Conservation (phyloP, 805 yeast species). For the Metschnikowia sp. region DNA sequence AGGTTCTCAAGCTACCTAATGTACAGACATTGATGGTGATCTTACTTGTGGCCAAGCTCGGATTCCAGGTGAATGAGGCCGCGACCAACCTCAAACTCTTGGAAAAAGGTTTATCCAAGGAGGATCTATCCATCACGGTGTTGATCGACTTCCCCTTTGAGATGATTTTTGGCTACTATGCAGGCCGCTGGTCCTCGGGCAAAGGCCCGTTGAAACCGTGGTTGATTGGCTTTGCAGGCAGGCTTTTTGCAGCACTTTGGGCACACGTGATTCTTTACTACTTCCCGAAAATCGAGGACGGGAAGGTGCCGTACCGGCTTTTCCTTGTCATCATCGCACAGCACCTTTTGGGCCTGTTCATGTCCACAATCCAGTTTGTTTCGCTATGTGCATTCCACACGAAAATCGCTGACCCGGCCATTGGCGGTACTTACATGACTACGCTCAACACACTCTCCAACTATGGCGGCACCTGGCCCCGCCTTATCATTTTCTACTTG, state of each 20-base stretch:
- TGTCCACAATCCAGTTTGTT: constrained; percentile 94
- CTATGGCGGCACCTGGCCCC: constrained; percentile 98
- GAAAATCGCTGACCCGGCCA: constrained; percentile 87
- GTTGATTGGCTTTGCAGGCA: constrained; percentile 82
- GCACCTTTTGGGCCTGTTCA: constrained; percentile 82
- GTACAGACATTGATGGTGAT: constrained; percentile 72
- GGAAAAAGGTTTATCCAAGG: constrained; percentile 89
- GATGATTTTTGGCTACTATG: constrained; percentile 90
- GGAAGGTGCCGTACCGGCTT: constrained; percentile 48
- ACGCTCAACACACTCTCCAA: constrained; percentile 87
- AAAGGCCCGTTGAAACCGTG: constrained; percentile 78
- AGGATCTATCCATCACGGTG: constrained; percentile 89
- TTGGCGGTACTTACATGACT: constrained; percentile 99
- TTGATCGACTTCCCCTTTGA: constrained; percentile 95
- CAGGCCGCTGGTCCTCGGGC: constrained; percentile 92
- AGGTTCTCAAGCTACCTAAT: constrained; percentile 64
- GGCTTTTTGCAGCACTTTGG: constrained; percentile 68
- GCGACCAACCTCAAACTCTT: constrained; percentile 89
- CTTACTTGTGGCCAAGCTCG: constrained; percentile 79
- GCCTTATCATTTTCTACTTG: constrained; percentile 69
- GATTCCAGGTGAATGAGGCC: constrained; percentile 93
- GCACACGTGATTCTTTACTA: constrained; percentile 70
- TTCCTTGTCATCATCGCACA: constrained; percentile 74
- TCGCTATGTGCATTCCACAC: constrained; percentile 94
- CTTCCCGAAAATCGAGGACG: constrained; percentile 54